Evolutionary conservation across 192 early-diverging fungal genomes (phyloP), one percentile per base, ranked within the genome.

Genomic region (Piromyces finnis): DNA sequence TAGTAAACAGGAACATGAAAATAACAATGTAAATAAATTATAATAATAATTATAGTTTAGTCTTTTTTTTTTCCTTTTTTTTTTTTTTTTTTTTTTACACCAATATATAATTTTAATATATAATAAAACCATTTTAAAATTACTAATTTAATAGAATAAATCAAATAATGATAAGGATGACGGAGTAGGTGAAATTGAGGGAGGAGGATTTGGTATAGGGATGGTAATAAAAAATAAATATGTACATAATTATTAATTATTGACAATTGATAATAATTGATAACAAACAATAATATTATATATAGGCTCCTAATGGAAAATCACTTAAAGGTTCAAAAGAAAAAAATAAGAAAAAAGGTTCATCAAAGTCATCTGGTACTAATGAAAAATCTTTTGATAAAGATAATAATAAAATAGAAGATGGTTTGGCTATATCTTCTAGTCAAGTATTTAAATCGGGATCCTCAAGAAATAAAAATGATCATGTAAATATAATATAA

Each of bases 111-210:
- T n/a, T n/a, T n/a, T n/a, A n/a, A n/a, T n/a, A n/a, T n/a, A n/a
- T n/a, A n/a, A n/a, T n/a, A n/a, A n/a, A n/a, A n/a, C n/a, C n/a
- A n/a, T n/a, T n/a, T n/a, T n/a, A n/a, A n/a, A n/a, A n/a, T n/a
- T 77, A 29, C 13, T 35, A 81, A 12, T 28, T 29, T 11, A 27
- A 68, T n/a, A 68, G 51, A 68, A 68, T 68, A 68, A 68, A 68
- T 59, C n/a, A n/a, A 85, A 86, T 29, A 29, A 29, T 39, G 87
- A 88, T 30, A 83, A 83, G 26, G 89, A 91, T 29, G 89, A 88
- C 16, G 85, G 88, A 13, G 90, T 91, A 16, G 90, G 90, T 28
- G 90, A 91, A 6, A 81, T 88, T 13, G 90, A 91, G 77, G 85
- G 87, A 3, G 82, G 41, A 28, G 89, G 90, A 22, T 91, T 91